phyloP scores from a whole-genome alignment of 2,329 filamentous ascomycete genomes.

The Diaporthe capsici region DNA sequence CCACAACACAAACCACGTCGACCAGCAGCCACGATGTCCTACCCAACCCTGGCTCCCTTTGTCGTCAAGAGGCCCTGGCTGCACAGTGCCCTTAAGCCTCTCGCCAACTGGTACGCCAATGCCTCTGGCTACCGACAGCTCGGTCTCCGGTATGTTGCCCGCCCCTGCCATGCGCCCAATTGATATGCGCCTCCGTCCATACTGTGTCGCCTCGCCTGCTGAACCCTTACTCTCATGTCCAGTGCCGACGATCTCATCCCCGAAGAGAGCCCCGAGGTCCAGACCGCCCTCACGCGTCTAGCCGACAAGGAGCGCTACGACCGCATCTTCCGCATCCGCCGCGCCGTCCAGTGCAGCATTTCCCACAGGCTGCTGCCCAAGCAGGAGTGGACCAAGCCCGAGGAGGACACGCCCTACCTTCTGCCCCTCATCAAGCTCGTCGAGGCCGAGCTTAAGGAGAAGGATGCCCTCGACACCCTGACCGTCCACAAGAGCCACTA shows the following conservation, averaged over 20 bases:
- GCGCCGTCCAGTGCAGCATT: constrained; percentile 85
- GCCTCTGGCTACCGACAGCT: constrained; percentile 94
- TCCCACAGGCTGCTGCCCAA: constrained; percentile 76
- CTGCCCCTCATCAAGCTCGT: constrained; percentile 66
- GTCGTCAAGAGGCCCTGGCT: constrained; percentile 91
- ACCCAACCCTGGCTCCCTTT: constrained; percentile 80
- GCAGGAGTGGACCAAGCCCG: constrained; percentile 71
- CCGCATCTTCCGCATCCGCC: constrained; percentile 96
- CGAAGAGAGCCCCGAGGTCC: constrained; percentile 90
- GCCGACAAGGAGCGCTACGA: constrained; percentile 93
- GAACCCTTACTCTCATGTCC: constrained; percentile 36
- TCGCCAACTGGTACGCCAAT: constrained; percentile 90
- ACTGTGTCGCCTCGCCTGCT: neutral
- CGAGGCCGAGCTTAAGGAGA: constrained; percentile 63
- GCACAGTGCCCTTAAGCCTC: constrained; percentile 80
- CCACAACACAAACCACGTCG: constrained; percentile 40
- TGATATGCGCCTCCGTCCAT: neutral
- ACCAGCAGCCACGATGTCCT: constrained; percentile 71
- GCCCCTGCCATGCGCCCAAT: constrained; percentile 16
- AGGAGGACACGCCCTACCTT: constrained; percentile 71
- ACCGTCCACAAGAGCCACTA: constrained; percentile 65
- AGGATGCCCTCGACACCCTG: constrained; percentile 65
- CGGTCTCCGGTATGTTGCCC: constrained; percentile 79
- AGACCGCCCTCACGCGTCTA: constrained; percentile 91
- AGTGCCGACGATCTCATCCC: constrained; percentile 96